These are phyloP conservation scores for Fusarium sp. DNA, from an alignment of 2,329 filamentous ascomycete genomes.

Conservation along the genomic window DNA sequence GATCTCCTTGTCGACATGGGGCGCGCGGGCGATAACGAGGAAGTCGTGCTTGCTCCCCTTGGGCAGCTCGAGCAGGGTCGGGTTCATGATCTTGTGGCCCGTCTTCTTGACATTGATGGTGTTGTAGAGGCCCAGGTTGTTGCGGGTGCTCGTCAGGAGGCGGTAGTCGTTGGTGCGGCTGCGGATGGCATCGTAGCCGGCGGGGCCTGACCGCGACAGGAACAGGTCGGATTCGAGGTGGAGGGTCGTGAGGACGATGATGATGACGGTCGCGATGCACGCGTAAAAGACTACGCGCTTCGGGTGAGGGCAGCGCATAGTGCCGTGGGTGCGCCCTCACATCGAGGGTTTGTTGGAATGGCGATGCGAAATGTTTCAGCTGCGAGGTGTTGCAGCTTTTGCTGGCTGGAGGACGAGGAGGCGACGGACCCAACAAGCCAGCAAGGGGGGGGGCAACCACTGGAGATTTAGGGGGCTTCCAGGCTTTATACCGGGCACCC, in stretches of 20 bases:
- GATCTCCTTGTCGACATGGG: constrained; percentile 39
- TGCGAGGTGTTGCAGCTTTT: not conserved
- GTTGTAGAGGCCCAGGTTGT: constrained; percentile 43
- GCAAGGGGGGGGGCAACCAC: too few species aligned
- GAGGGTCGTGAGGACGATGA: constrained; percentile 26
- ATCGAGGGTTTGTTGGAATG: not conserved
- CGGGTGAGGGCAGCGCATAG: constrained; percentile 32
- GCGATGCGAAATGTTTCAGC: constrained; percentile 1
- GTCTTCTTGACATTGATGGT: constrained; percentile 42
- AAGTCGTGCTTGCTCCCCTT: constrained; percentile 42
- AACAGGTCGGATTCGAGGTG: constrained; percentile 14
- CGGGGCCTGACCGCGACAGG: constrained; percentile 1
- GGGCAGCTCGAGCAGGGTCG: constrained; percentile 41
- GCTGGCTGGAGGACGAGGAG: too few species aligned
- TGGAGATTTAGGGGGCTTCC: too few species aligned
- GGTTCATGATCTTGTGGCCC: constrained; percentile 44
- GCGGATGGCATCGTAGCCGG: constrained; percentile 37
- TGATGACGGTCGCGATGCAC: constrained; percentile 25
- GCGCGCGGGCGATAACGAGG: constrained; percentile 40
- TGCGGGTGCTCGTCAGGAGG: constrained; percentile 35
- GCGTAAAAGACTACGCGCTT: constrained; percentile 36
- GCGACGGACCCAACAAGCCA: too few species aligned
- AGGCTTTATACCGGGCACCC: too few species aligned
- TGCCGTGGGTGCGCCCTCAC: constrained; percentile 10
- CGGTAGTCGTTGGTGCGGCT: constrained; percentile 42